These are phyloP conservation scores for Moniliella sp. DNA, from an alignment of 1,284 basidiomycete species.

Conservation along the genomic window DNA sequence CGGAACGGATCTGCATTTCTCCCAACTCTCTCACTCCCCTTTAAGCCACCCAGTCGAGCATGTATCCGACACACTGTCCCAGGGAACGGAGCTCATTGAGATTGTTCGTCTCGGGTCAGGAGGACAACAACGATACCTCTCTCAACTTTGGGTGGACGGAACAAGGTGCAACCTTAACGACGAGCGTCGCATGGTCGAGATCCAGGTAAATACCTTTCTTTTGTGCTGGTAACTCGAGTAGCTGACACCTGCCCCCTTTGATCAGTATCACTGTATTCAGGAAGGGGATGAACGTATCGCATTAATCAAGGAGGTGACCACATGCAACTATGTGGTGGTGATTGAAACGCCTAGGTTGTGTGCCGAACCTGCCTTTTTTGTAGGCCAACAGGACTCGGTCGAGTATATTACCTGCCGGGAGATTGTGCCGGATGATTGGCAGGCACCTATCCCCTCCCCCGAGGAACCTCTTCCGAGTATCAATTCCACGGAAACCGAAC, in stretches of 20 bases:
- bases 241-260: not conserved
- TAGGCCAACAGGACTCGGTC: not conserved
- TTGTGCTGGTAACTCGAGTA: not conserved
- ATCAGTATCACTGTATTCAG: slow-evolving; percentile 12
- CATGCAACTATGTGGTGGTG: slow-evolving; percentile 13
- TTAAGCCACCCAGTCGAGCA: too few relatives aligned
- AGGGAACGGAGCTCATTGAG: slow-evolving; percentile 1
- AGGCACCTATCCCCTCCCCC: too few relatives aligned
- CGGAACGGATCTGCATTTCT: slow-evolving; percentile 2
- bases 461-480: too few relatives aligned
- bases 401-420: not conserved
- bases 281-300: slow-evolving; percentile 12
- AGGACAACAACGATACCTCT: slow-evolving; percentile 10
- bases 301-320: slow-evolving; percentile 24
- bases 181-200: slow-evolving; percentile 16
- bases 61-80: too few relatives aligned
- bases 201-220: too few relatives aligned
- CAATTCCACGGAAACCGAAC: too few relatives aligned
- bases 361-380: not conserved
- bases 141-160: slow-evolving; percentile 19
- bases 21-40: not conserved
- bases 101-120: not conserved
- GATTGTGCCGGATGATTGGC: slow-evolving; percentile 2
- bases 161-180: slow-evolving; percentile 20
- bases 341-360: slow-evolving; percentile 1